These are phyloP conservation scores for Cystobasidium slooffiae DNA, from an alignment of 1,284 basidiomycete genomes.

Conservation along the genomic window DNA sequence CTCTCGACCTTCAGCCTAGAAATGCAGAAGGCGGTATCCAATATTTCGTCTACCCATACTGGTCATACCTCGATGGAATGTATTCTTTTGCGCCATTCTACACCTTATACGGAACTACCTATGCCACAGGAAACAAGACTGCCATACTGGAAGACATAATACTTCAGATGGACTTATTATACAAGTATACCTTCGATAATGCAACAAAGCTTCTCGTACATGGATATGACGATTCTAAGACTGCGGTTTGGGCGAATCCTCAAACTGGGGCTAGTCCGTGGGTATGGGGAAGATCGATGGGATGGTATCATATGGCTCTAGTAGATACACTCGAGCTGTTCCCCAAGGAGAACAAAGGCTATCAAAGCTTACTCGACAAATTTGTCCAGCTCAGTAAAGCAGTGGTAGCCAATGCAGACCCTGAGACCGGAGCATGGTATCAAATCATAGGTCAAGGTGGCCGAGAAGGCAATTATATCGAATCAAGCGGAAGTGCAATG, in stretches of 20 bases:
- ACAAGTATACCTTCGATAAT: not conserved
- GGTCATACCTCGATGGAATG: slow-evolving; percentile 17
- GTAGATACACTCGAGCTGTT: slow-evolving; percentile 7
- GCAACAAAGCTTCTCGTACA: slow-evolving; percentile 4
- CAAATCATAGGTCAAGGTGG: slow-evolving; percentile 12
- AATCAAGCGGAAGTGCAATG: slow-evolving; percentile 16
- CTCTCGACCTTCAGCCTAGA: not conserved
- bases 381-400: slow-evolving; percentile 15
- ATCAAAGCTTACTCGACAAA: not conserved
- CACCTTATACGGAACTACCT: not conserved
- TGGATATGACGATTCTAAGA: slow-evolving; percentile 1
- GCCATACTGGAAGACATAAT: slow-evolving; percentile 3
- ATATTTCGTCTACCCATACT: slow-evolving; percentile 17
- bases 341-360: not conserved
- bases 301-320: slow-evolving; percentile 8
- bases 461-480: slow-evolving; percentile 20
- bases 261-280: slow-evolving; percentile 18
- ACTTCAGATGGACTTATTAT: slow-evolving; percentile 6
- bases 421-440: slow-evolving; percentile 6
- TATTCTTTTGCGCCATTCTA: slow-evolving; percentile 16
- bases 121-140: not conserved
- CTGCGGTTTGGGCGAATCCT: slow-evolving; percentile 10
- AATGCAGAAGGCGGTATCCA: slow-evolving; percentile 9
- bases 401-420: not conserved
- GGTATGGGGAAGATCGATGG: slow-evolving; percentile 9